Evolutionary conservation across 352 stramenopile genomes (phyloP).

Genomic region (Phytophthora quininea): DNA sequence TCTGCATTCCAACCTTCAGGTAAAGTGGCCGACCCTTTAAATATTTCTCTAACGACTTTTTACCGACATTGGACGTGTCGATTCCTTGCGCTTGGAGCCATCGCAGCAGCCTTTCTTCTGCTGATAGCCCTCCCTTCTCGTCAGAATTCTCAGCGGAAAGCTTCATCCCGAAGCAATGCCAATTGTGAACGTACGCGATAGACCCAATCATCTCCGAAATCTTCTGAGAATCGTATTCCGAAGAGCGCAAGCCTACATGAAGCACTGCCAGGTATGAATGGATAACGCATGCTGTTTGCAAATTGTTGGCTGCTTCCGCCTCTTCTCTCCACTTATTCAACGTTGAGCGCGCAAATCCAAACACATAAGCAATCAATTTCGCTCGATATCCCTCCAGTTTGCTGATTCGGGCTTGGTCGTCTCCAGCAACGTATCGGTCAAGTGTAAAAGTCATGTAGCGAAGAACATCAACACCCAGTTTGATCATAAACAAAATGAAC

Average conservation of each 20-base stretch:
- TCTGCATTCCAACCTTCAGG: slow-evolving; percentile 89
- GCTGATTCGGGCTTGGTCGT: slow-evolving; percentile 38
- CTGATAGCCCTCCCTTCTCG: slow-evolving; percentile 57
- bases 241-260: slow-evolving; percentile 68
- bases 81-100: slow-evolving; percentile 92
- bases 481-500: slow-evolving; percentile 91
- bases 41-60: slow-evolving; percentile 87
- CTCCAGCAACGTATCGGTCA: slow-evolving; percentile 44
- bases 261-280: slow-evolving; percentile 82
- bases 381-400: slow-evolving; percentile 62
- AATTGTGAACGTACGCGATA: slow-evolving; percentile 89
- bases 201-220: slow-evolving; percentile 80
- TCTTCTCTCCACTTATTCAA: slow-evolving; percentile 83
- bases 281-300: slow-evolving; percentile 85
- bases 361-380: slow-evolving; percentile 60
- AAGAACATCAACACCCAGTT: slow-evolving; percentile 79
- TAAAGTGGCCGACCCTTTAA: slow-evolving; percentile 85
- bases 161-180: slow-evolving; percentile 92
- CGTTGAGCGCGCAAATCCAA: slow-evolving; percentile 74
- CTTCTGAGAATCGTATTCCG: slow-evolving; percentile 73
- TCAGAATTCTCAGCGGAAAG: slow-evolving; percentile 54
- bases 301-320: slow-evolving; percentile 73
- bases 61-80: slow-evolving; percentile 84
- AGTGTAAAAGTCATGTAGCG: slow-evolving; percentile 82
- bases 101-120: slow-evolving; percentile 80